Evolutionary conservation across 257 asterid species (phyloP), one percentile per base, ranked within the genome.

Genomic region (Gynochthodes officinalis): DNA sequence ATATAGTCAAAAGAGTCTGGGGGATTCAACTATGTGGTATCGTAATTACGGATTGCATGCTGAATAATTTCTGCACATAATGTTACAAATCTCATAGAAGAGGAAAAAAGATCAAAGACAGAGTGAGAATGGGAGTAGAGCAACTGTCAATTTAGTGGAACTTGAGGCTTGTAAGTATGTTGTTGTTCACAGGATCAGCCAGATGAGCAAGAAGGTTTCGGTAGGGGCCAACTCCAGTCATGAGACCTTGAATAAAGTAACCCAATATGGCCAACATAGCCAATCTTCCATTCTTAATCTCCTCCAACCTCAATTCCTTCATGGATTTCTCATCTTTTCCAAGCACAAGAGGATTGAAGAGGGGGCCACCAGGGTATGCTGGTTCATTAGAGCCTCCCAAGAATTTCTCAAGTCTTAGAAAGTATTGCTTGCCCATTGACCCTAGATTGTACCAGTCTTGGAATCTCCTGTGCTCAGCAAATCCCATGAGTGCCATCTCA

Each of bases 221-320:
- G 86, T 2, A 91, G 0, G 98, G 98, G 3, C 98, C 98, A 2
- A 83, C 94, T 0, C 98, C 97, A 7, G 98, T 93, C 13, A 91
- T 92, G 68, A 82, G 65, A 11, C 70, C 98, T 77, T 91, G 98
- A 18, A 86, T 40, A 28, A 91, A 93, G 88, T 83, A 91, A 11
- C 98, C 98, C 92, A 91, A 73, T 27, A 93, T n/a, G 0, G 97
- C 98, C 87, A 91, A 59, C 98, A 94, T 94, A 27, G 98, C 98
- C 85, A 94, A 59, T 52, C 98, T 81, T 40, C 99, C 99, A 63
- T 94, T 94, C 92, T 94, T 94, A 48, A 94, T 80, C 66, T 94
- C 99, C 84, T 91, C 91, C 70, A 93, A 57, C 89, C 88, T 93
- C 91, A 89, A 73, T 0, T 89, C 96, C 88, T 84, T 89, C 80